Conservation (phyloP, 2,329 filamentous ascomycete genomes). For the Beauveria sp. region DNA sequence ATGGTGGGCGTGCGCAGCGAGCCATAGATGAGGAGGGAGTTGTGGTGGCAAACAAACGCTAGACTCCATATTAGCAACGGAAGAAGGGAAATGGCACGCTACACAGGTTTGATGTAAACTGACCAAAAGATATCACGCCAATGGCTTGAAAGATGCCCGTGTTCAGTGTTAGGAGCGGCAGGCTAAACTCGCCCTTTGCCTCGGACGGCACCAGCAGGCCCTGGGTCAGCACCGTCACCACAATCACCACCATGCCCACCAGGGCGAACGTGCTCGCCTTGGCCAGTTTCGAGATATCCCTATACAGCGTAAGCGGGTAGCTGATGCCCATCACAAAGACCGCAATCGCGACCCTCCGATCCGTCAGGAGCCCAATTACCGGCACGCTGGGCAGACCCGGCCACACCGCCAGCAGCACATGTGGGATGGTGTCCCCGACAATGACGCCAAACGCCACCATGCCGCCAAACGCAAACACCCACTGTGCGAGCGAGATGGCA, state of each 20-base stretch:
- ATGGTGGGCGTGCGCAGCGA: conserved; percentile 90
- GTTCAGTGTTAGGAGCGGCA: conserved; percentile 69
- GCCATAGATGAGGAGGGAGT: conserved; percentile 94
- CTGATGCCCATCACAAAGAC: conserved; percentile 80
- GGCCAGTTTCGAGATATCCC: conserved; percentile 95
- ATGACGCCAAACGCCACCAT: conserved; percentile 99
- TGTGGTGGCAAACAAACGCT: conserved; percentile 76
- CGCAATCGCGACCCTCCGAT: conserved; percentile 79
- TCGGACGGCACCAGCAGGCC: conserved; percentile 66
- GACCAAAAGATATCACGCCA: conserved; percentile 95
- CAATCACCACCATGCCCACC: conserved; percentile 85
- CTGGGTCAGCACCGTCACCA: conserved; percentile 81
- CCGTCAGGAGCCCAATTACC: conserved; percentile 73
- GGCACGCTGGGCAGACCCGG: conserved; percentile 64
- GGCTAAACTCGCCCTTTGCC: conserved; percentile 62
- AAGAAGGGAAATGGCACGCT: background rate
- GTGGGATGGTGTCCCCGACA: conserved; percentile 91
- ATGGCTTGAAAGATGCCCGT: conserved; percentile 89
- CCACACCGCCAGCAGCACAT: conserved; percentile 77
- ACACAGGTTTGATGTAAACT: conserved; percentile 16
- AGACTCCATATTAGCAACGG: background rate
- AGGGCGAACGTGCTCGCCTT: conserved; percentile 93
- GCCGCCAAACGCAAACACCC: conserved; percentile 96
- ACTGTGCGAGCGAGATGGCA: conserved; percentile 85
- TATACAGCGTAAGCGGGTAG: conserved; percentile 85